phyloP scores from a whole-genome alignment of 140 eudicot species.

The Bidens hawaiensis region DNA sequence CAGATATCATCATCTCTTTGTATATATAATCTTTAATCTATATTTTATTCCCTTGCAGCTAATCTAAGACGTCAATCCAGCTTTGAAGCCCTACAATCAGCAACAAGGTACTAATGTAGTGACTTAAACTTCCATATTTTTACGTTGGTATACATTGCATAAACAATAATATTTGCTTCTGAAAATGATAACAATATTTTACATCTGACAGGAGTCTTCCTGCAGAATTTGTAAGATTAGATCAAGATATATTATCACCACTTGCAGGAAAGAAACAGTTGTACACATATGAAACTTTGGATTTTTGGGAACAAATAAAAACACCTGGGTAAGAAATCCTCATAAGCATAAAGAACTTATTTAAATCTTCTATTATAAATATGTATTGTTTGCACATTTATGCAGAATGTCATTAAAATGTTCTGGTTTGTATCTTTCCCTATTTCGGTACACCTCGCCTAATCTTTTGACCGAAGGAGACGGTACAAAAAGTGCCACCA shows the following conservation, averaged over 20 bases:
- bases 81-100: slow-evolving; percentile 64
- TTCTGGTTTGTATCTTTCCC: slow-evolving; percentile 61
- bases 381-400: neutral
- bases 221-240: slow-evolving; percentile 65
- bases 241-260: slow-evolving; percentile 71
- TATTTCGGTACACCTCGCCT: slow-evolving; percentile 50
- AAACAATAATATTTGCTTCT: neutral
- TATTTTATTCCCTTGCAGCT: slow-evolving; percentile 33
- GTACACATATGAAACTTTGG: slow-evolving; percentile 66
- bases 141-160: neutral
- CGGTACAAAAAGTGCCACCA: slow-evolving; percentile 54
- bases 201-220: slow-evolving; percentile 57
- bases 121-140: neutral
- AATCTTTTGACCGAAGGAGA: slow-evolving; percentile 56
- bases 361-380: neutral
- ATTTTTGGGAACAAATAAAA: slow-evolving; percentile 81
- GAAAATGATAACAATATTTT: slow-evolving; percentile 2
- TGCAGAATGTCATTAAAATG: slow-evolving; percentile 73
- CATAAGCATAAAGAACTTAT: neutral
- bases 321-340: slow-evolving; percentile 55
- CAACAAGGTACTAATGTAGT: slow-evolving; percentile 44
- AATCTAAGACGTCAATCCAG: slow-evolving; percentile 65
- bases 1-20: too few species aligned
- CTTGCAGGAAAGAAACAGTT: slow-evolving; percentile 75
- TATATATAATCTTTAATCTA: neutral